A percentile compares a stretch with the other conserved stretches of the same genome.
phyloP scores from a whole-genome alignment of 1,284 basidiomycete genomes.

The Ganoderma sp. region DNA sequence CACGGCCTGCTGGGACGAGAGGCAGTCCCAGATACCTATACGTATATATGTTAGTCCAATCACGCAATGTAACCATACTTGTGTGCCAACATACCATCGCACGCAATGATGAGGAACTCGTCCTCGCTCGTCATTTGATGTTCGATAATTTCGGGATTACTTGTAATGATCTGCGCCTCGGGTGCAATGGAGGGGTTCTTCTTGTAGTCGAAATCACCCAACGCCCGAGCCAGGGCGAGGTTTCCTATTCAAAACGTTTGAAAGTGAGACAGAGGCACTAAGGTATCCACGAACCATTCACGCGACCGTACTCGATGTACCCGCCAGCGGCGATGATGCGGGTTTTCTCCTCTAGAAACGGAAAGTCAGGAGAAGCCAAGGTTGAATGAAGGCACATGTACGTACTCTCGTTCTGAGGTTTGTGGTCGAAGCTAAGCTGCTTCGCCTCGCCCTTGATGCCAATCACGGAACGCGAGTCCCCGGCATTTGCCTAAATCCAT shows the following conservation, averaged over 20 bases:
- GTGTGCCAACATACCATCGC: slow-evolving; percentile 77
- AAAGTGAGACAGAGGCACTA: slow-evolving; percentile 13
- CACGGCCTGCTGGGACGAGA: slow-evolving; percentile 92
- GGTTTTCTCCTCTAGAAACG: slow-evolving; percentile 71
- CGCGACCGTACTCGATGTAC: slow-evolving; percentile 96
- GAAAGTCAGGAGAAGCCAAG: slow-evolving; percentile 16
- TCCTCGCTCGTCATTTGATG: slow-evolving; percentile 89
- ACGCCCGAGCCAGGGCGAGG: slow-evolving; percentile 91
- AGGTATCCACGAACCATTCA: slow-evolving; percentile 75
- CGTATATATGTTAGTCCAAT: slow-evolving; percentile 17
- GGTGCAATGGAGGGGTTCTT: slow-evolving; percentile 84
- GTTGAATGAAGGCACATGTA: slow-evolving; percentile 11
- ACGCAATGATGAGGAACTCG: slow-evolving; percentile 95
- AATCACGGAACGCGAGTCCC: slow-evolving; percentile 95
- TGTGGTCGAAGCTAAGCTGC: slow-evolving; percentile 94
- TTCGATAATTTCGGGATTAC: slow-evolving; percentile 89
- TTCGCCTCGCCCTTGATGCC: slow-evolving; percentile 86
- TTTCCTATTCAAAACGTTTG: slow-evolving; percentile 68
- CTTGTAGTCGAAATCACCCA: slow-evolving; percentile 99
- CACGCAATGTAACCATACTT: neutral
- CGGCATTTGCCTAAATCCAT: slow-evolving; percentile 87
- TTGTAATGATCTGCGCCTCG: slow-evolving; percentile 95
- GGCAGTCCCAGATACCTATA: slow-evolving; percentile 97
- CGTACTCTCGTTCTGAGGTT: slow-evolving; percentile 87
- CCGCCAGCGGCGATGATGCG: slow-evolving; percentile 95